These are phyloP conservation scores for Fusarium sp. DNA, from an alignment of 2,329 filamentous ascomycete species.

Conservation along the genomic window DNA sequence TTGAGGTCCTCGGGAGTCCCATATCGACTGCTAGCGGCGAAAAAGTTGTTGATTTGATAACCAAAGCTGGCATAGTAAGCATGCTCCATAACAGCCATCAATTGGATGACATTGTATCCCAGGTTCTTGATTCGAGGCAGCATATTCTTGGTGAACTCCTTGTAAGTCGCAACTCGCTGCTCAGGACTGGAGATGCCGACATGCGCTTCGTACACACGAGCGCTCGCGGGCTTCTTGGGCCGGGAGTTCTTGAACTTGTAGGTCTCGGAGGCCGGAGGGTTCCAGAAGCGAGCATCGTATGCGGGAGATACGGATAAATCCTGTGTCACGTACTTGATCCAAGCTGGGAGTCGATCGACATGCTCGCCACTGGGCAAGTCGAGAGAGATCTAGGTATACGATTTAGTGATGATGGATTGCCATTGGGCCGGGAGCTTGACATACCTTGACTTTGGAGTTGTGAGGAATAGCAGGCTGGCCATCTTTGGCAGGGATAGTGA, in stretches of 20 bases:
- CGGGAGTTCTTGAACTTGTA: constrained; percentile 88
- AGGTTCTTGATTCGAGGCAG: constrained; percentile 89
- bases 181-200: constrained; percentile 97
- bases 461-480: constrained; percentile 86
- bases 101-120: constrained; percentile 96
- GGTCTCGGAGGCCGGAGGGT: constrained; percentile 80
- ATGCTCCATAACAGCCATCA: constrained; percentile 99
- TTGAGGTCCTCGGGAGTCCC: constrained; percentile 95
- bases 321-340: constrained; percentile 98
- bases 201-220: constrained; percentile 98
- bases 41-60: constrained; percentile 99
- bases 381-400: constrained; percentile 77
- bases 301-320: constrained; percentile 89
- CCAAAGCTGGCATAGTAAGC: constrained; percentile 99
- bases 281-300: constrained; percentile 98
- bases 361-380: constrained; percentile 82
- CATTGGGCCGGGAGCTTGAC: constrained; percentile 17
- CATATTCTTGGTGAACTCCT: constrained; percentile 95
- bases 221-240: constrained; percentile 85
- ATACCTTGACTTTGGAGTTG: constrained; percentile 95
- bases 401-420: constrained; percentile 14
- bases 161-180: constrained; percentile 90
- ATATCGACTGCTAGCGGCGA: constrained; percentile 95
- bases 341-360: constrained; percentile 90
- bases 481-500: constrained; percentile 78